These are phyloP conservation scores for Colletotrichum sp. DNA, from an alignment of 2,329 filamentous ascomycete genomes.

Conservation along the genomic window DNA sequence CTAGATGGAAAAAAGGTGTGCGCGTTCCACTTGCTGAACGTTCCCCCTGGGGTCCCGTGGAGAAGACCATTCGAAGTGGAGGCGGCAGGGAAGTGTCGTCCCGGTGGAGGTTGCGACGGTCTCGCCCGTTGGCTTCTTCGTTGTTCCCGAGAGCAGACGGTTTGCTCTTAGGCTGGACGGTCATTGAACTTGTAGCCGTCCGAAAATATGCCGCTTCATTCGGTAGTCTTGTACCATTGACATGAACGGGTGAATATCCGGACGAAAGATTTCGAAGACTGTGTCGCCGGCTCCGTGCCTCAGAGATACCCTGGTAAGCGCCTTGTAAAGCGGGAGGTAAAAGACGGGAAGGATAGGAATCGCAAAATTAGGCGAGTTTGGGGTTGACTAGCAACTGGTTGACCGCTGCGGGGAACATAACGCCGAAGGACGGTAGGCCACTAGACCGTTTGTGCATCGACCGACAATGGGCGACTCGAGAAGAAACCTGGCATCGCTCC, in stretches of 20 bases:
- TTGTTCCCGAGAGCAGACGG: not conserved
- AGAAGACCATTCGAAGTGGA: slow-evolving; percentile 3
- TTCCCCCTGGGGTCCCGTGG: slow-evolving; percentile 13
- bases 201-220: not conserved
- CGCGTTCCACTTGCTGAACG: slow-evolving; percentile 3
- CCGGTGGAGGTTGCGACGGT: slow-evolving; percentile 5
- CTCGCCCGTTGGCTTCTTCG: not conserved
- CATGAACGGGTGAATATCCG: not conserved
- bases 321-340: not conserved
- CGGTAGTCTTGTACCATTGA: not conserved
- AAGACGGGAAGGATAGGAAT: not conserved
- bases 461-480: not conserved
- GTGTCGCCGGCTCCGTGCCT: not conserved
- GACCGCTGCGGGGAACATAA: slow-evolving; percentile 6
- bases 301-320: not conserved
- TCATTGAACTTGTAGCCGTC: no score
- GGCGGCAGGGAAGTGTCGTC: not conserved
- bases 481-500: not conserved
- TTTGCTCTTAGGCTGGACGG: not conserved
- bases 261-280: not conserved
- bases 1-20: slow-evolving; percentile 1
- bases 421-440: not conserved
- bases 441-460: not conserved
- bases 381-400: not conserved
- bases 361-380: slow-evolving; percentile 6